Evolutionary conservation across 2,329 filamentous ascomycete species (phyloP).

Genomic region (Sarocladium brachiariae): DNA sequence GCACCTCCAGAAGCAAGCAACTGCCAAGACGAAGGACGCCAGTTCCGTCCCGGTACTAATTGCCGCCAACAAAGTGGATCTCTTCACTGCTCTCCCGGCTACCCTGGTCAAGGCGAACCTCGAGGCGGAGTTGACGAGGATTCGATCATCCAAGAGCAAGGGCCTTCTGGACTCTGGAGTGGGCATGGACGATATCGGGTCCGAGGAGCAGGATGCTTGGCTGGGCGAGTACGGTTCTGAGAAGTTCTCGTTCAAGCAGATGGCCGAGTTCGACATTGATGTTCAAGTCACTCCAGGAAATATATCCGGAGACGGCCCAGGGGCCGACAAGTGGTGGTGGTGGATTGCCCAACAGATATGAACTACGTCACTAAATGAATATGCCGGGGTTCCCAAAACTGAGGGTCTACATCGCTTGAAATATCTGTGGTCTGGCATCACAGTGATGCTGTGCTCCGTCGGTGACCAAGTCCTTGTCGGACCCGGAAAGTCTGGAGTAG

Average conservation of each 20-base stretch:
- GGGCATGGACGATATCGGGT: conserved; percentile 52
- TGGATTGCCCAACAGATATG: conserved; percentile 73
- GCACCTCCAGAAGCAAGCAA: conserved; percentile 66
- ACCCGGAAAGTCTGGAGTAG: no score
- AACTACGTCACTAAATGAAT: background rate
- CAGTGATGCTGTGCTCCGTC: no score
- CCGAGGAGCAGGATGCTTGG: conserved; percentile 74
- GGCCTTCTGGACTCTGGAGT: conserved; percentile 76
- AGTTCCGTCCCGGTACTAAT: conserved; percentile 67
- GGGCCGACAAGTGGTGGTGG: conserved; percentile 77
- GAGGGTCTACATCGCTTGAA: no score
- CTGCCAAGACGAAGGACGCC: conserved; percentile 20
- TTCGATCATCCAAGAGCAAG: conserved; percentile 70
- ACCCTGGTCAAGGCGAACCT: conserved; percentile 66
- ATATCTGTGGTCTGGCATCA: no score
- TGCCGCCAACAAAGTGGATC: conserved; percentile 90
- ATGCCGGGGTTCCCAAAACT: no score
- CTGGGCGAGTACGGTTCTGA: conserved; percentile 74
- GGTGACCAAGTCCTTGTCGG: no score
- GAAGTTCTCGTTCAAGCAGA: conserved; percentile 71
- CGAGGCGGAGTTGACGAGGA: conserved; percentile 73
- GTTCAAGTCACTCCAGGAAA: conserved; percentile 74
- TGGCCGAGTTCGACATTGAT: conserved; percentile 75
- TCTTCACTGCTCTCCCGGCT: conserved; percentile 86
- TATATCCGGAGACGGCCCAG: conserved; percentile 57